Percentiles rank a stretch among this genome's conserved stretches.
Evolutionary conservation across 768 basidiomycete genomes (phyloP).

Genomic region (Lentinula boryana): DNA sequence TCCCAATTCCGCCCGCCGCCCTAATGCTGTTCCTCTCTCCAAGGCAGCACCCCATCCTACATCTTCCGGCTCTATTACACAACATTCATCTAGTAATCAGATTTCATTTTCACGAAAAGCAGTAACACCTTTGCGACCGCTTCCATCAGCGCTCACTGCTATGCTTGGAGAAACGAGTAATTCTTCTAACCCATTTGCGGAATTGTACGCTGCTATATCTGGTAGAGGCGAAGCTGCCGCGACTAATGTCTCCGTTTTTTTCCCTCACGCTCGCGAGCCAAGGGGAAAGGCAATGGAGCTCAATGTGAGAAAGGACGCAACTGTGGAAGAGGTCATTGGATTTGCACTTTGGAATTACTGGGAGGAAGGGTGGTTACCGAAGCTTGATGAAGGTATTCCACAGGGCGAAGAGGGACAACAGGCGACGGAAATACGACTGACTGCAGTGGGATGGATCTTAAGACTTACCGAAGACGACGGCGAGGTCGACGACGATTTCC

Average conservation of each 20-base stretch:
- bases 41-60: not conserved
- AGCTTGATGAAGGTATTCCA: slow-evolving; percentile 57
- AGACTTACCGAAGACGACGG: slow-evolving; percentile 95
- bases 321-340: slow-evolving; percentile 94
- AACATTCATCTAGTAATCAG: slow-evolving; percentile 11
- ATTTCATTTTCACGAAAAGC: slow-evolving; percentile 48
- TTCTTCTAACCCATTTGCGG: slow-evolving; percentile 80
- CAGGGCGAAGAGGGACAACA: slow-evolving; percentile 57
- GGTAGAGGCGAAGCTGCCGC: slow-evolving; percentile 65
- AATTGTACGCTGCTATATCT: slow-evolving; percentile 81
- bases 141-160: slow-evolving; percentile 62
- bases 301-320: slow-evolving; percentile 80
- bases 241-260: slow-evolving; percentile 70
- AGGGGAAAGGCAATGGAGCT: slow-evolving; percentile 59
- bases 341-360: slow-evolving; percentile 90
- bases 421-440: slow-evolving; percentile 44
- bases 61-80: slow-evolving; percentile 13
- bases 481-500: slow-evolving; percentile 98
- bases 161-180: slow-evolving; percentile 60
- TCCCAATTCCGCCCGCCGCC: slow-evolving; percentile 12
- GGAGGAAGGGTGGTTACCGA: slow-evolving; percentile 81
- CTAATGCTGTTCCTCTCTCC: slow-evolving; percentile 1
- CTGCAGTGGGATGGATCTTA: slow-evolving; percentile 86
- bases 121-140: slow-evolving; percentile 35
- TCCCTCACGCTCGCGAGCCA: slow-evolving; percentile 71